Conservation (phyloP, 1,139 yeast species). For the Diutina sp. region DNA sequence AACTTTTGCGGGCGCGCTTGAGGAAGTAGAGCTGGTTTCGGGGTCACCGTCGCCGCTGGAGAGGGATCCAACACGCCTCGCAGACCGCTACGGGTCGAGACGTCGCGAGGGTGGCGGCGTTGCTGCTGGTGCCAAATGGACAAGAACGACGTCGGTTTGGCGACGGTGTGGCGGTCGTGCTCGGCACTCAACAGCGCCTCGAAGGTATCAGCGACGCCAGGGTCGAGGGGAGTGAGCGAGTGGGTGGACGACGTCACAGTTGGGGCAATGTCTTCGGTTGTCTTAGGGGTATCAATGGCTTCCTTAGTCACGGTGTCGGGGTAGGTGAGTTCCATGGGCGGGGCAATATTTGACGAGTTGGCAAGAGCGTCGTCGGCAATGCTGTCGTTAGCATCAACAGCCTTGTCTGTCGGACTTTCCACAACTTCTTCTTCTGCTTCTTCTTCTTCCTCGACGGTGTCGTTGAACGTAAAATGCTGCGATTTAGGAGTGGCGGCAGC, state of each 20-base stretch:
- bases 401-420: not conserved
- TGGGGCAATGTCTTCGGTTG: too few relatives aligned
- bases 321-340: constrained; percentile 24
- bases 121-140: constrained; percentile 6
- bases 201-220: not conserved
- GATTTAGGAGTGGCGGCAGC: constrained; percentile 3
- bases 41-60: constrained; percentile 12
- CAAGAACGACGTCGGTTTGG: constrained; percentile 1
- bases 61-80: constrained; percentile 4
- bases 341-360: constrained; percentile 31
- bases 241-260: constrained; percentile 12
- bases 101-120: constrained; percentile 3
- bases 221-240: constrained; percentile 22
- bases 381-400: not conserved
- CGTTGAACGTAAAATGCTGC: constrained; percentile 3
- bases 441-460: not conserved
- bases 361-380: constrained; percentile 13
- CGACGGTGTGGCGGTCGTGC: not conserved
- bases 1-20: constrained; percentile 15
- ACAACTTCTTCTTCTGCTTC: not conserved
- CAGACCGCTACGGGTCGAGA: not conserved
- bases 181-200: constrained; percentile 1
- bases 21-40: constrained; percentile 4
- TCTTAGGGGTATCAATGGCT: constrained; percentile 6
- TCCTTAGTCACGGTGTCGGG: constrained; percentile 19